Evolutionary conservation across 331 rosid genomes (phyloP), one percentile per base, ranked within the genome.

Genomic region (Malus hybrid): DNA sequence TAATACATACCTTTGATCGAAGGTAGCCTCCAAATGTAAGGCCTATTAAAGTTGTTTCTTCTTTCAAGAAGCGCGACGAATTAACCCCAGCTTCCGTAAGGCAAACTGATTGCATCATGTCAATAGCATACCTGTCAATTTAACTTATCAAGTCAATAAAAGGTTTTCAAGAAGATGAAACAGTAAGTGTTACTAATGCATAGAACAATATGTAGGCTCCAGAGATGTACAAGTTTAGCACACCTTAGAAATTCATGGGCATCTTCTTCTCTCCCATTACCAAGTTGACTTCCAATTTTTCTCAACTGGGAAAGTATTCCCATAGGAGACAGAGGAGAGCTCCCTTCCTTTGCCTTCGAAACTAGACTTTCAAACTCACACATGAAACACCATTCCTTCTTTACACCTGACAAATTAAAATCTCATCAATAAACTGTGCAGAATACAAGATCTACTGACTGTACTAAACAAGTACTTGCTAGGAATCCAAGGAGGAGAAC

Each of bases 241-340:
- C 55, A 94, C 97, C 99, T 90, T 72, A 95, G 77, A 84, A 95
- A 95, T 72, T 95, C 99, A 66, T 95, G 99, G 27, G 99, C 97
- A 71, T 95, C 99, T 86, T 95, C 97, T 85, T 95, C 97, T 84
- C 87, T 90, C 66, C 99, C 99, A 80, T 81, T 89, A 76, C 92
- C 87, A 79, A 95, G 97, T 77, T 85, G 99, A 82, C 92, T 88
- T 32, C 99, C 99, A 70, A 79, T 85, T 64, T 77, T 88, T 82
- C 80, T 90, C 44, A 95, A 65, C 79, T 89, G 96, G 56, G 97
- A 95, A 71, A 95, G 89, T 79, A 89, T 87, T 39, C 85, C 82
- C 72, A 70, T 74, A 27, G 99, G 99, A 74, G 97, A 92, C 39
- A 90, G 79, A 10, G 93, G 80, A 72, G 90, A 90, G 78, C 84